Evolutionary conservation across 305 asterid species (phyloP).

Genomic region (Rubia balearica): DNA sequence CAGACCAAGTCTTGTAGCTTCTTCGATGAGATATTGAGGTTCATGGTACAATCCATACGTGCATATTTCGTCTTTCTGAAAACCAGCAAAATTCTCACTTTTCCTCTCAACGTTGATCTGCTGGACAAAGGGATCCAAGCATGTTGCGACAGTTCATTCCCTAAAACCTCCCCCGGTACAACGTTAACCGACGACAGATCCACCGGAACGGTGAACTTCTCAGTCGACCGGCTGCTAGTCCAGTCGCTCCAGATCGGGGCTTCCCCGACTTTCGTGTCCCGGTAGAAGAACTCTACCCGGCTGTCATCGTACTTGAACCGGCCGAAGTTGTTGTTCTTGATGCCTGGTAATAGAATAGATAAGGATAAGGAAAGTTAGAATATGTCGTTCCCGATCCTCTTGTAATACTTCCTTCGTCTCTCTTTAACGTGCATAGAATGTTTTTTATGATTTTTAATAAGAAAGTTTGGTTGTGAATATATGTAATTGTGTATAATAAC

Average conservation of each 20-base stretch:
- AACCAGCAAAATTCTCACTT: slow-evolving; percentile 13
- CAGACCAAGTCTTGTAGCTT: slow-evolving; percentile 7
- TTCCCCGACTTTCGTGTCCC: slow-evolving; percentile 1
- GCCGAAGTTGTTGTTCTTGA: slow-evolving; percentile 26
- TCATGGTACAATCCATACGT: slow-evolving; percentile 9
- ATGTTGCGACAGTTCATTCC: not conserved
- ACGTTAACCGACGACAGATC: slow-evolving; percentile 11
- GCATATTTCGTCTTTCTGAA: slow-evolving; percentile 12
- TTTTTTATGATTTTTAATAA: too few species aligned
- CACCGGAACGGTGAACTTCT: slow-evolving; percentile 2
- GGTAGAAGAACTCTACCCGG: slow-evolving; percentile 21
- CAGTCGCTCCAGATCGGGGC: not conserved
- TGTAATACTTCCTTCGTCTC: too few species aligned
- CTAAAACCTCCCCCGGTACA: not conserved
- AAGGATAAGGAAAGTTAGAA: not conserved
- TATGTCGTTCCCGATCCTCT: too few species aligned
- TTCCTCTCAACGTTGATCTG: slow-evolving; percentile 21
- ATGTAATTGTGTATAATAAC: too few species aligned
- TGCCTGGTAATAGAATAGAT: slow-evolving; percentile 12
- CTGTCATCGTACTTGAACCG: slow-evolving; percentile 18
- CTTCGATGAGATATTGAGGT: slow-evolving; percentile 6
- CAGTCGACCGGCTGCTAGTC: not conserved
- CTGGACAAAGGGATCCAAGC: slow-evolving; percentile 14
- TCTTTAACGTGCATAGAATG: too few species aligned
- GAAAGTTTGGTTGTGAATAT: too few species aligned